Base-by-base conservation (phyloP, 805 yeast species). In the Zygoascus biomembranicola region DNA sequence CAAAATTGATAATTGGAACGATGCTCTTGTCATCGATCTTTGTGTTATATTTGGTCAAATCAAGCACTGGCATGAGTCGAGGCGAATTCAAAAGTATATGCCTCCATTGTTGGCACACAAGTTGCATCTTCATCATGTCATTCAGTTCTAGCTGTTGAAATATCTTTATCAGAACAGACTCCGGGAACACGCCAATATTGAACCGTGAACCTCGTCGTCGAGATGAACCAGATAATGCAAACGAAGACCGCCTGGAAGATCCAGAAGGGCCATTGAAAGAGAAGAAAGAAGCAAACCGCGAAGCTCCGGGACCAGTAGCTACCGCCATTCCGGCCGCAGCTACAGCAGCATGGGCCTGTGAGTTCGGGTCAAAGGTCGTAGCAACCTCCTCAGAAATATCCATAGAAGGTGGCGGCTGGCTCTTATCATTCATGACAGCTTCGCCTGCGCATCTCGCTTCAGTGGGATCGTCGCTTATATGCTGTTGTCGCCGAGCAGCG, bases 31-130 rank as follows among this genome's bases (percentile, higher is more conserved):
- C 90, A 59, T 79, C 76, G 19, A 86, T 72, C 5, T 75, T 67
- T 2, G 84, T 80, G 64, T 78, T 82, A 79, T 84, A 86, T 1
- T 79, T 80, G 0, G 77, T 74, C 56, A 86, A 69, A 61, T 85
- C 87, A 49, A 86, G 70, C 0, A 44, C 65, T 19, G 71, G 72
- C 60, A 77, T 78, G 37, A 85, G 70, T 18, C 73, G 75, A 1
- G 81, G 78, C 0, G 86, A 80, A 32, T 78, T 74, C 54, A 77
- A 77, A 16, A 85, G 66, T 37, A 86, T 66, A 58, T 82, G 86
- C 60, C 84, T 74, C 90, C 92, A 86, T 59, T 84, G 75, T 55
- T 77, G 71, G 64, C 85, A 80, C 41, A 85, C 82, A 3, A 74
- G 59, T 52, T 85, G 71, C 57, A 80, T 59, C 59, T 74, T 77